Conservation (phyloP, 2,329 filamentous ascomycete genomes). For the Fusarium mangiferae region DNA sequence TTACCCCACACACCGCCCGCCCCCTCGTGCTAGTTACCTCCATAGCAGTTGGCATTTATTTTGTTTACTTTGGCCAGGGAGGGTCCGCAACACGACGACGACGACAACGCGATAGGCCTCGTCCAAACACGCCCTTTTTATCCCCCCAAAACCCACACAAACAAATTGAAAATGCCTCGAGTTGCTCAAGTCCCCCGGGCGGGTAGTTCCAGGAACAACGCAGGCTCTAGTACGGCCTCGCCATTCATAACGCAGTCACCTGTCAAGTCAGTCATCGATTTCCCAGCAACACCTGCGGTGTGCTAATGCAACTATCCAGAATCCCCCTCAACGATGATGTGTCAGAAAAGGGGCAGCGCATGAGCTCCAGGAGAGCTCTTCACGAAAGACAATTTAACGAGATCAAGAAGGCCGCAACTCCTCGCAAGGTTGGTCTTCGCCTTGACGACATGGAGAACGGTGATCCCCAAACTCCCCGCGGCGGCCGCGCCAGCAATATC, state of each 20-base stretch:
- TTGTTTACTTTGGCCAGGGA: conserved; percentile 46
- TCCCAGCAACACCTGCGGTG: conserved; percentile 7
- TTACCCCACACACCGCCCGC: conserved; percentile 30
- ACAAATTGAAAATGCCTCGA: conserved; percentile 62
- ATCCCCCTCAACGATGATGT: conserved; percentile 97
- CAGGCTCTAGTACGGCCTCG: conserved; percentile 59
- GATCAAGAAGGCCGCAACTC: conserved; percentile 78
- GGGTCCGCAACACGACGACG: conserved; percentile 42
- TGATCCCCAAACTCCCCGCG: conserved; percentile 64
- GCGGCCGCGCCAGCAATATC: conserved; percentile 49
- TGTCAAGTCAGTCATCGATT: conserved; percentile 59
- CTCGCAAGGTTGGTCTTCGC: conserved; percentile 70
- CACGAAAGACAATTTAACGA: conserved; percentile 94
- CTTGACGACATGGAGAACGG: conserved; percentile 69
- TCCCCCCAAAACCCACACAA: conserved; percentile 30
- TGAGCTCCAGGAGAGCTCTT: conserved; percentile 86
- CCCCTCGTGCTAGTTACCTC: not conserved
- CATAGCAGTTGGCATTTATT: conserved; percentile 37
- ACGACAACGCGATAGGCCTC: conserved; percentile 43
- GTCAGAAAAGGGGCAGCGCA: conserved; percentile 87
- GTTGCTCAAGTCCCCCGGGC: conserved; percentile 65
- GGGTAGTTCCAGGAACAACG: conserved; percentile 58
- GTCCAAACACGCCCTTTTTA: conserved; percentile 31
- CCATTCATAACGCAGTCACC: conserved; percentile 68
- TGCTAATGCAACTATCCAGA: conserved; percentile 56